These are phyloP conservation scores for Hypoxylon intermedium DNA, from an alignment of 495 filamentous ascomycete genomes.

Conservation along the genomic window DNA sequence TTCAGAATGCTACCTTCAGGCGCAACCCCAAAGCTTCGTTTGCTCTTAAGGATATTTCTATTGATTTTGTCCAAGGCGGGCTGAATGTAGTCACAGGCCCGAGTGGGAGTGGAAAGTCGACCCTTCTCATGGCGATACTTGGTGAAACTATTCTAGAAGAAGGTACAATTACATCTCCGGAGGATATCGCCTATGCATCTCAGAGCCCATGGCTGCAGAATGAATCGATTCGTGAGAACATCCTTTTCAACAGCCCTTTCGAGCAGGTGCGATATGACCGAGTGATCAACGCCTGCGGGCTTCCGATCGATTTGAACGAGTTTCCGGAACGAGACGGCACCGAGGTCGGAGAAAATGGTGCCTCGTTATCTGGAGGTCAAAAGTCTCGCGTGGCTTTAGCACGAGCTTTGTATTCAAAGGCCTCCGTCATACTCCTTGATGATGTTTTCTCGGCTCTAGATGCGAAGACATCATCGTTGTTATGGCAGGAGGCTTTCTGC, in stretches of 20 bases:
- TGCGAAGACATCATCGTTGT: constrained; percentile 55
- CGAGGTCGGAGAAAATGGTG: constrained; percentile 71
- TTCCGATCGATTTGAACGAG: constrained; percentile 65
- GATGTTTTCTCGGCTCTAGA: constrained; percentile 73
- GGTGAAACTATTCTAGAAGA: constrained; percentile 62
- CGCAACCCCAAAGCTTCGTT: constrained; percentile 56
- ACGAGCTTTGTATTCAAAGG: constrained; percentile 71
- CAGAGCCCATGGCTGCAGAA: constrained; percentile 66
- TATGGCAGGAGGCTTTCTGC: constrained; percentile 61
- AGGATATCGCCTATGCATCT: constrained; percentile 61
- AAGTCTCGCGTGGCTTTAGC: constrained; percentile 74
- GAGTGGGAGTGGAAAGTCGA: constrained; percentile 69
- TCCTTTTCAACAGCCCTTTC: constrained; percentile 61
- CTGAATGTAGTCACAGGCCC: constrained; percentile 61
- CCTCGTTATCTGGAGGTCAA: constrained; percentile 73
- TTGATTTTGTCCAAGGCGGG: constrained; percentile 58
- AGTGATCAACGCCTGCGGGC: constrained; percentile 69
- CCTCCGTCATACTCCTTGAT: constrained; percentile 69
- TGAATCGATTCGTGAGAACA: constrained; percentile 62
- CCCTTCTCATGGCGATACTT: constrained; percentile 66
- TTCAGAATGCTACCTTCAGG: constrained; percentile 53
- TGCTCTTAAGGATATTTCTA: constrained; percentile 52
- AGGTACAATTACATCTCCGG: constrained; percentile 54
- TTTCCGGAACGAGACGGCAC: constrained; percentile 59
- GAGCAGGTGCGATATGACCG: constrained; percentile 59